Evolutionary conservation across 164 flowering plant genomes (phyloP).

Genomic region (Paratinospora sagittata): DNA sequence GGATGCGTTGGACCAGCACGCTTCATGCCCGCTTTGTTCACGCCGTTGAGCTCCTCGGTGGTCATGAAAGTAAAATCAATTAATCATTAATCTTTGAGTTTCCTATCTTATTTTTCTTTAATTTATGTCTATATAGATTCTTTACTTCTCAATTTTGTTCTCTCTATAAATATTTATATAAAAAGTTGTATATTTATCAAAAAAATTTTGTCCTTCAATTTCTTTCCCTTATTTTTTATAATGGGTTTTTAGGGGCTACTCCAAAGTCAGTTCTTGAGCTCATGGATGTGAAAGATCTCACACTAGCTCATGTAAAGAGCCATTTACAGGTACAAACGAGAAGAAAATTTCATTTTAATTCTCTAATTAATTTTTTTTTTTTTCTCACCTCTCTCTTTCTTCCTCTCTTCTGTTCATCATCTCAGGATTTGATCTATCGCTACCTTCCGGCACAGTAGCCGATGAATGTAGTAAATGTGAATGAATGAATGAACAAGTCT

Average conservation of each 20-base stretch:
- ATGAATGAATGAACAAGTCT: slow-evolving; percentile 20
- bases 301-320: slow-evolving; percentile 74
- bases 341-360: not conserved
- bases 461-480: slow-evolving; percentile 25
- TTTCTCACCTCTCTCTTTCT: not conserved
- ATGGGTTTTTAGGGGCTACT: slow-evolving; percentile 49
- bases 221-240: not conserved
- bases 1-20: slow-evolving; percentile 73
- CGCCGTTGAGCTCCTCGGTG: slow-evolving; percentile 74
- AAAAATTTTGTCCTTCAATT: not conserved
- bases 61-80: slow-evolving; percentile 59
- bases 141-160: not conserved
- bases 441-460: slow-evolving; percentile 36
- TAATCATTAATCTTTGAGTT: not conserved
- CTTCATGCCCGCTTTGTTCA: slow-evolving; percentile 69
- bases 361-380: not conserved
- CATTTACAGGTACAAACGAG: slow-evolving; percentile 53
- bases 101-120: not conserved
- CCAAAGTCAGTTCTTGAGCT: slow-evolving; percentile 81
- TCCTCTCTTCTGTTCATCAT: slow-evolving; percentile 8
- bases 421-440: slow-evolving; percentile 9
- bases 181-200: not conserved
- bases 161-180: not conserved
- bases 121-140: not conserved
- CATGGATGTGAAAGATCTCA: slow-evolving; percentile 76